Evolutionary conservation across 2,329 filamentous ascomycete species (phyloP).

Genomic region (Sphaerostilbella broomeana): DNA sequence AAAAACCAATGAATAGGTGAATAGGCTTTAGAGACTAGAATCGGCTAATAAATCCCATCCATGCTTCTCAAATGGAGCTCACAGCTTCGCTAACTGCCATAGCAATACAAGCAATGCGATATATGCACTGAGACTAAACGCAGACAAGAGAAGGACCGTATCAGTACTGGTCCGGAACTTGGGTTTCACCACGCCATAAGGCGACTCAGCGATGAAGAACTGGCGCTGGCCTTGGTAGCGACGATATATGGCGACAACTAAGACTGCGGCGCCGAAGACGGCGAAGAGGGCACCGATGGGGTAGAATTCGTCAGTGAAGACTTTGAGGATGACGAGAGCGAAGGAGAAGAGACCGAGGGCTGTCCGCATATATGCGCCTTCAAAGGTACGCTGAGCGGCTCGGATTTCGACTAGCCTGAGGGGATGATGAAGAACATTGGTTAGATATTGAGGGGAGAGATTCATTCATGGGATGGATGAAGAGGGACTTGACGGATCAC

Average conservation of each 20-base stretch:
- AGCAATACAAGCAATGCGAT: constrained; percentile 50
- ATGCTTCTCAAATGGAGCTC: no score
- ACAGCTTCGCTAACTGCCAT: no score
- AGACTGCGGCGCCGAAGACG: constrained; percentile 77
- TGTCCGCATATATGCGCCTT: constrained; percentile 93
- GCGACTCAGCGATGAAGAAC: constrained; percentile 60
- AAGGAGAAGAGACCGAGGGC: constrained; percentile 94
- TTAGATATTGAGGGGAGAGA: neutral
- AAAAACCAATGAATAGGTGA: no score
- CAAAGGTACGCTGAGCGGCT: constrained; percentile 91
- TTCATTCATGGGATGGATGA: neutral
- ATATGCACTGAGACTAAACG: constrained; percentile 52
- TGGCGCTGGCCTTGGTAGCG: constrained; percentile 88
- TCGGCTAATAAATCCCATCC: no score
- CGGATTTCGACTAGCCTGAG: constrained; percentile 82
- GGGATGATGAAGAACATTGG: neutral
- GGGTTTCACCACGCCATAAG: constrained; percentile 32
- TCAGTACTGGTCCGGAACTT: constrained; percentile 60
- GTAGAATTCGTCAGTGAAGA: constrained; percentile 96
- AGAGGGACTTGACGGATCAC: neutral
- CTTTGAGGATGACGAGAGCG: constrained; percentile 80
- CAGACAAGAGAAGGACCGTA: constrained; percentile 52
- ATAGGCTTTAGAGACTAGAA: no score
- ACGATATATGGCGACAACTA: constrained; percentile 77
- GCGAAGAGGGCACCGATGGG: constrained; percentile 94